Percentiles rank a stretch among this genome's conserved stretches.
Conservation (phyloP, 1,139 yeast species). For the Hyphopichia khmerensis region DNA sequence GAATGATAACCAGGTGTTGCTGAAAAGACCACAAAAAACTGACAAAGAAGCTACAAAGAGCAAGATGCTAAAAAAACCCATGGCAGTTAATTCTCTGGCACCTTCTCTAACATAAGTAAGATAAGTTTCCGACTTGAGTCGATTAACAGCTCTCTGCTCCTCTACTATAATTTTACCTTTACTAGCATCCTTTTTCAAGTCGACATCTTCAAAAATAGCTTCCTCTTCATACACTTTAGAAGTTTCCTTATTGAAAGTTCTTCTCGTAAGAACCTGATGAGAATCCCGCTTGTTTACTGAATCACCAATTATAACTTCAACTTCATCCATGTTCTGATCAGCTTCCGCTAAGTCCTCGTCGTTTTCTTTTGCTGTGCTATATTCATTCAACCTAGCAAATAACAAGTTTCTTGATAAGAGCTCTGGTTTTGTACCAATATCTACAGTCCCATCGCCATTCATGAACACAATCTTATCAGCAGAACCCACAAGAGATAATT, state of each 20-base stretch:
- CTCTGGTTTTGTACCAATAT: constrained; percentile 13
- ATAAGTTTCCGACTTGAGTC: constrained; percentile 14
- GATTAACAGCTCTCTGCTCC: constrained; percentile 19
- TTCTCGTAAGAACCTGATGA: too few species aligned
- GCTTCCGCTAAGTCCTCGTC: background rate
- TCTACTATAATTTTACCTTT: constrained; percentile 9
- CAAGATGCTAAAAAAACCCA: constrained; percentile 17
- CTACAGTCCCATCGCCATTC: constrained; percentile 20
- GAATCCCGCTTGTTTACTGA: too few species aligned
- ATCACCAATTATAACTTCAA: background rate
- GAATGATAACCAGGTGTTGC: constrained; percentile 15
- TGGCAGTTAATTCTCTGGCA: constrained; percentile 14
- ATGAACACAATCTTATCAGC: constrained; percentile 21
- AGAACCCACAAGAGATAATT: constrained; percentile 17
- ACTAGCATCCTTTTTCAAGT: constrained; percentile 14
- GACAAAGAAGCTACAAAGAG: constrained; percentile 25
- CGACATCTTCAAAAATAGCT: constrained; percentile 24
- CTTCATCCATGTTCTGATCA: background rate
- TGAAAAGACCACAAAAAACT: constrained; percentile 10
- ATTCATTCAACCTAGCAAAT: background rate
- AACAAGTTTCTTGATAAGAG: background rate
- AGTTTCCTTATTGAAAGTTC: background rate
- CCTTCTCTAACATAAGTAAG: constrained; percentile 15
- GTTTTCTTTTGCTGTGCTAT: background rate
- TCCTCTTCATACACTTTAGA: constrained; percentile 1